Base-by-base conservation (phyloP, 768 basidiomycete species). In the Stropharia rugosoannulata region DNA sequence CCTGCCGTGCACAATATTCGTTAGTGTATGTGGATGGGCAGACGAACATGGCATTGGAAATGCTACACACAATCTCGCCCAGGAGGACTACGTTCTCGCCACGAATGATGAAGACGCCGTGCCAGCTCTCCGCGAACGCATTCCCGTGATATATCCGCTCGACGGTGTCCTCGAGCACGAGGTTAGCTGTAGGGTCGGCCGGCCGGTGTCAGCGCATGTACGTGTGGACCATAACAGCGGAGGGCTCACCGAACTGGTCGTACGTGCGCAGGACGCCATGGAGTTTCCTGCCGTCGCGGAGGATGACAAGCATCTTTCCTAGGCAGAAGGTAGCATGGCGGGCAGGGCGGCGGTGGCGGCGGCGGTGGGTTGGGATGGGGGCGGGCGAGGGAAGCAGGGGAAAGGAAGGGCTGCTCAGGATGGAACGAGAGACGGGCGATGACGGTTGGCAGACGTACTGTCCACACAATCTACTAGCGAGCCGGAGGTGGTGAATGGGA, bases 401-500 rank as follows among this genome's bases (percentile, higher is more conserved):
- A 64, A 55, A 22, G 22, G 22, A 66, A 66, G 62, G 60, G 68
- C 63, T 68, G 78, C 77, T 73, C 75, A 80, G 77, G 76, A 77
- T 67, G 75, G 71, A 75, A 75, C 71, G 75, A 77, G 66, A 62
- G 68, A 62, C 70, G 72, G 63, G 64, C 76, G 75, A 70, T 78
- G 78, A 80, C 72, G 75, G 70, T 70, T 68, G 69, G 80, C 74
- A 83, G 82, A 91, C 97, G 89, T 87, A 99, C 97, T 97, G 88
- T 99, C 97, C 78, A 99, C 97, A 74, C 94, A 94, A 82, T 98
- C 97, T 73, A 98, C 91, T 62, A 99, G 85, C 62, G 96, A 95
- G 67, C 97, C 97, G 50, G 95, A 98, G 18, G 97, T 99, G 58
- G 97, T 99, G 77, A 98, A 98, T 51, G 96, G 93, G 68, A 98